Base-by-base conservation (phyloP, 768 basidiomycete species). In the Pseudohyphozyma bogoriensis region DNA sequence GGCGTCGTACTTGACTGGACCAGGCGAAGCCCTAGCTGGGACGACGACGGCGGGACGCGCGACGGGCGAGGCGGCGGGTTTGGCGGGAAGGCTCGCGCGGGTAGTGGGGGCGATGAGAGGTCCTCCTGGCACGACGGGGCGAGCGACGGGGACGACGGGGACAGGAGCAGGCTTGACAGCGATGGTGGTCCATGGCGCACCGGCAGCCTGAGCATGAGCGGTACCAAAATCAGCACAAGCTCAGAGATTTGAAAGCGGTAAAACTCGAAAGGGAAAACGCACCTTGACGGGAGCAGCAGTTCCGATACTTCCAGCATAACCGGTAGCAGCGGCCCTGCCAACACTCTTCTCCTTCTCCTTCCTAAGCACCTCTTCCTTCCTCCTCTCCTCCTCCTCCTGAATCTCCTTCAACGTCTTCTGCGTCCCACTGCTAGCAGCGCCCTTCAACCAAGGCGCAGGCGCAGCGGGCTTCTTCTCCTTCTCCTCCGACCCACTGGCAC, bases 361-460 rank as follows among this genome's bases (percentile, higher is more conserved):
- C 1, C 52, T 52, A 28, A 62, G 67, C 78, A 82, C 67, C 24
- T 73, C 71, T 64, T 86, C 83, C 72, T 84, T 85, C 49, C 56
- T 45, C 52, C 28, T 54, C 52, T 60, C 59, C 60, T 99, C 95
- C 69, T 99, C 95, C 74, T 97, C 93, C 71, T 93, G 89, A 42
- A 99, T 99, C 77, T 99, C 91, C 77, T 93, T 96, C 85, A 99
- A 85, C 2, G 88, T 87, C 79, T 90, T 95, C n/a, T n/a, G n/a
- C n/a, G n/a, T n/a, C 78, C 89, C 92, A 10, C 79, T 72, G 4
- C 49, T 67, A 13, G 76, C 76, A 10, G 79, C 73, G 70, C 83
- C 84, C 29, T 74, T 75, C 13, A 84, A 85, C 89, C 90, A 93
- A 24, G 87, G 89, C 20, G 82, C 80, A 13, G 70, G 55, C n/a